phyloP scores from a whole-genome alignment of 2,329 filamentous ascomycete species.

The Talaromyces verruculosus region DNA sequence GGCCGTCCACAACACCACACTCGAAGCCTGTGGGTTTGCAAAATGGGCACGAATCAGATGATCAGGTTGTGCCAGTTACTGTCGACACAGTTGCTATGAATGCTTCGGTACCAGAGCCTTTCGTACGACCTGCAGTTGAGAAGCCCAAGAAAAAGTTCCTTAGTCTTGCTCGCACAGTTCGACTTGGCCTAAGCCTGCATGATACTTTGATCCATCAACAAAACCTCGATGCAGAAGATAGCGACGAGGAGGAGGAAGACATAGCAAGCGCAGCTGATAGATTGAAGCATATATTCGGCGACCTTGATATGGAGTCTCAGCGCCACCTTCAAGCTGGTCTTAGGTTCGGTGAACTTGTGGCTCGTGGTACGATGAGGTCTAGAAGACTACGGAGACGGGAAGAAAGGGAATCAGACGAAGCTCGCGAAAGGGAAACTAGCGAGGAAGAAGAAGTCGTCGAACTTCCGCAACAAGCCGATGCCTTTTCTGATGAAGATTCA shows the following conservation, averaged over 20 bases:
- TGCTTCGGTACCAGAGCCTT: constrained; percentile 23
- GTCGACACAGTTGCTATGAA: neutral
- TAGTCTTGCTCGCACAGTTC: constrained; percentile 37
- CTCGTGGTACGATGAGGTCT: constrained; percentile 34
- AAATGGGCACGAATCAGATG: constrained; percentile 4
- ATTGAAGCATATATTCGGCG: constrained; percentile 38
- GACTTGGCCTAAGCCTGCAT: constrained; percentile 40
- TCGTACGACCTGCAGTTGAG: constrained; percentile 20
- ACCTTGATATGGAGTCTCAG: constrained; percentile 40
- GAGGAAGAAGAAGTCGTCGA: neutral
- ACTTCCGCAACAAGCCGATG: constrained; percentile 5
- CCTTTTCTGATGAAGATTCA: neutral
- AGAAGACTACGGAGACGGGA: constrained; percentile 7
- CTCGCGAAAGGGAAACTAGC: constrained; percentile 7
- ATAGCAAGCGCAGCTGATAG: constrained; percentile 30
- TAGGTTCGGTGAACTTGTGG: constrained; percentile 45
- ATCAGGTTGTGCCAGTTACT: constrained; percentile 7
- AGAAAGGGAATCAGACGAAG: neutral
- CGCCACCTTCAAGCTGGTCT: constrained; percentile 44
- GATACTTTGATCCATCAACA: constrained; percentile 29
- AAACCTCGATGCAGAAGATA: neutral
- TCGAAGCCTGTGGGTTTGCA: neutral
- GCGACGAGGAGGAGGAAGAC: constrained; percentile 21
- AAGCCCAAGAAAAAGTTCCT: constrained; percentile 27
- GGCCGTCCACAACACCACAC: neutral